These are phyloP conservation scores for Ulota crispa DNA, from an alignment of 225 moss, liverwort and hornwort species.

Conservation along the genomic window DNA sequence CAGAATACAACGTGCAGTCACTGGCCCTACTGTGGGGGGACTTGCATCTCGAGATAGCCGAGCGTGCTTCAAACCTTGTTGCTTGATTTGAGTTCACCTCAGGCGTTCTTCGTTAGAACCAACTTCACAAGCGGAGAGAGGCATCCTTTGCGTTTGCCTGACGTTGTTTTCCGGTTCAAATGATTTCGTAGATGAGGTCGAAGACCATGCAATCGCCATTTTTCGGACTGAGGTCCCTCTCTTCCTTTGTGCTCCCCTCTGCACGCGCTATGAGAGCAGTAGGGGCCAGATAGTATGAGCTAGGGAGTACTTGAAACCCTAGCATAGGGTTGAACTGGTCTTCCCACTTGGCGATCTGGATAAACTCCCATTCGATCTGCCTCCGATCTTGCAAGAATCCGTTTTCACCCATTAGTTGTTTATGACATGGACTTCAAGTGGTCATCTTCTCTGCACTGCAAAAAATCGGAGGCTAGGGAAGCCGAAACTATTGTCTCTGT, in stretches of 20 bases:
- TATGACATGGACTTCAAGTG: conserved; percentile 15
- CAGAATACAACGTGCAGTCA: conserved; percentile 24
- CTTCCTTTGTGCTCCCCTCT: conserved; percentile 5
- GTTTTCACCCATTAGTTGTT: not conserved
- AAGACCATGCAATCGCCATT: not conserved
- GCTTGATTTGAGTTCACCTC: not conserved
- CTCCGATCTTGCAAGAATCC: conserved; percentile 20
- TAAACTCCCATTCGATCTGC: conserved; percentile 30
- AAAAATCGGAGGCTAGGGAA: conserved; percentile 15
- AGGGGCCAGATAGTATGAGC: conserved; percentile 13
- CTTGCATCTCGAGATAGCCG: not conserved
- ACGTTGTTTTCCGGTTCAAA: conserved; percentile 1
- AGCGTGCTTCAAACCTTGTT: not conserved
- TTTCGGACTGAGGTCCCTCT: conserved; percentile 1
- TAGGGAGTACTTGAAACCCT: conserved; percentile 36
- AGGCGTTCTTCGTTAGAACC: not conserved
- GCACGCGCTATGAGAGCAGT: conserved; percentile 20
- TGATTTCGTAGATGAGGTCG: conserved; percentile 2
- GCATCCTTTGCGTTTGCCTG: not conserved
- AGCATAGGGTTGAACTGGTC: conserved; percentile 42
- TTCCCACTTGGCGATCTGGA: conserved; percentile 17
- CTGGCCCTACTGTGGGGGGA: not conserved
- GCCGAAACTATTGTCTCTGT: conserved; percentile 24
- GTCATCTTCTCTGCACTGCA: conserved; percentile 1
- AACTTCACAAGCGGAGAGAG: conserved; percentile 5